Base-by-base conservation (phyloP, 768 basidiomycete species). In the Mycena belliarum region DNA sequence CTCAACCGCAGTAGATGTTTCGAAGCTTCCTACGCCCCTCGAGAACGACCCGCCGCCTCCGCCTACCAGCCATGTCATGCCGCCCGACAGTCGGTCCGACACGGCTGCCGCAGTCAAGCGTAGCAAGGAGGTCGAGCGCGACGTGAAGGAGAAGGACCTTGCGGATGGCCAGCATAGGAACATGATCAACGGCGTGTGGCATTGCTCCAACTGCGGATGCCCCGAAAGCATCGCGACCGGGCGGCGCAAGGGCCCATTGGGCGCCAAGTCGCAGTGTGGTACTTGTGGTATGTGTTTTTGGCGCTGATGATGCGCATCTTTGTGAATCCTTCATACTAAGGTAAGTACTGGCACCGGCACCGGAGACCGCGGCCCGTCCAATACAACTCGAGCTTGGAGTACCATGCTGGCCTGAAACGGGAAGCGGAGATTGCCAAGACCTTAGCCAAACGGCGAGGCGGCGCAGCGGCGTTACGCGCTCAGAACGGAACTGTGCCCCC, bases 141-240 rank as follows among this genome's bases (percentile, higher is more conserved):
- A 91, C 66, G 89, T 89, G 25, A 93, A 92, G 70, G 89, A 90
- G 70, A 87, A 80, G 67, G 91, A 90, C 70, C 89, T 86, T 66
- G 86, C 85, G 43, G 88, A 93, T 66, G 88, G 90, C 12, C 89
- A 91, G 68, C 91, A 89, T 65, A 79, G 87, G 33, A 91, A 93
- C 68, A 78, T 83, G 65, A 88, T 94, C 69, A 78, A 94, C 63
- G 93, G 91, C 1, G 80, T 91, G 7, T 97, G 95, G 95, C 92
- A 94, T 73, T 98, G 95, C 69, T 93, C 92, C 21, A 96, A 94
- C 68, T 97, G 93, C 65, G 95, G 95, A 11, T 91, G 91, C 69
- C 95, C 95, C 0, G 93, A 93, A 69, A 85, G 75, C 65, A 86
- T 96, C 58, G 91, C 93, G 3, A 77, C 93, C 38, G 94, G 94